Percentiles rank a stretch among this genome's conserved stretches.
phyloP scores from a whole-genome alignment of 2,329 filamentous ascomycete species.

The Colletotrichum sp. region DNA sequence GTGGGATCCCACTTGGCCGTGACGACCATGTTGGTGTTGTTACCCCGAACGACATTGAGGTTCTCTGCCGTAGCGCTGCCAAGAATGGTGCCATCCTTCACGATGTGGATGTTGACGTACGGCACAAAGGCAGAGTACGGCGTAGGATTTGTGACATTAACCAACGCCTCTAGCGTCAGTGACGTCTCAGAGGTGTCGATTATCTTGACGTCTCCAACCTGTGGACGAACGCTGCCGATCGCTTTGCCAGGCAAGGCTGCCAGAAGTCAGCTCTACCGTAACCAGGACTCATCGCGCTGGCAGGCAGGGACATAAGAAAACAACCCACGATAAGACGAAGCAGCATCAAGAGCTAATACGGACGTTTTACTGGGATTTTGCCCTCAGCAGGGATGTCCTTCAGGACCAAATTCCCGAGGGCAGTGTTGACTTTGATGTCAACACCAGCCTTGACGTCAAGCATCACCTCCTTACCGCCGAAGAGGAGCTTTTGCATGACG shows the following conservation, averaged over 20 bases:
- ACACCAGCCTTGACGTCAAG: constrained; percentile 81
- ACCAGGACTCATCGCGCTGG: neutral
- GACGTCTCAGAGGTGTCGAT: constrained; percentile 68
- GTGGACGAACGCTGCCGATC: constrained; percentile 57
- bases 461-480: constrained; percentile 71
- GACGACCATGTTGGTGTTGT: constrained; percentile 73
- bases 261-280: constrained; percentile 35
- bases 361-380: constrained; percentile 90
- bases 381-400: constrained; percentile 87
- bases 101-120: constrained; percentile 76
- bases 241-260: constrained; percentile 64
- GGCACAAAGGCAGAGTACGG: constrained; percentile 85
- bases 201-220: constrained; percentile 74
- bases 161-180: constrained; percentile 70
- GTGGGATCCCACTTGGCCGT: constrained; percentile 77
- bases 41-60: constrained; percentile 68
- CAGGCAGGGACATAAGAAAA: constrained; percentile 15
- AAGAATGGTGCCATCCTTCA: constrained; percentile 75
- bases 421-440: constrained; percentile 82
- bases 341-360: constrained; percentile 65
- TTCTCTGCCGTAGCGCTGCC: constrained; percentile 75
- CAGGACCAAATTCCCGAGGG: constrained; percentile 80
- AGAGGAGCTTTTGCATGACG: constrained; percentile 80
- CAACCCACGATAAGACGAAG: constrained; percentile 36
- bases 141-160: constrained; percentile 92